Evolutionary conservation across 768 basidiomycete genomes (phyloP).

Genomic region (Mycena amicta): DNA sequence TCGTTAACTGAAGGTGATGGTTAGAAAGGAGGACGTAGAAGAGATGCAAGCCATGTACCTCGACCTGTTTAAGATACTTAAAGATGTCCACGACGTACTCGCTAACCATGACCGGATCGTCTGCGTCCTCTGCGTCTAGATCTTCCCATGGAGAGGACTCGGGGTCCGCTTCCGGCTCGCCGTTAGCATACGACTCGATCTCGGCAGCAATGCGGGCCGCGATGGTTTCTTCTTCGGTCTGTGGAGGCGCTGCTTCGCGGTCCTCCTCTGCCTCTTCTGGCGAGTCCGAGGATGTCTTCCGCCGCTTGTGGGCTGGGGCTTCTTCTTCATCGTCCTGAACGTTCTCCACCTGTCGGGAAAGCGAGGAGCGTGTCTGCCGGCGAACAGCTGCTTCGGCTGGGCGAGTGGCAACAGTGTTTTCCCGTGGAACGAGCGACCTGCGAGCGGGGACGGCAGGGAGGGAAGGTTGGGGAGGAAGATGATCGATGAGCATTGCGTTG

Average conservation of each 20-base stretch:
- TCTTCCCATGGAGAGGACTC: conserved; percentile 80
- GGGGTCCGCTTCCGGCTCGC: conserved; percentile 65
- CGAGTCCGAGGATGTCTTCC: conserved; percentile 70
- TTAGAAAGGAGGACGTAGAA: conserved; percentile 10
- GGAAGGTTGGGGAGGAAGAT: conserved; percentile 39
- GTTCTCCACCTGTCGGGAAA: conserved; percentile 39
- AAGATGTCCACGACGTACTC: conserved; percentile 96
- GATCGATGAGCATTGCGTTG: conserved; percentile 58
- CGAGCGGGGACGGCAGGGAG: conserved; percentile 46
- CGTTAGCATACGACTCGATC: conserved; percentile 50
- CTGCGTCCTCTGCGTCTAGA: conserved; percentile 87
- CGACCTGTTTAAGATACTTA: conserved; percentile 84
- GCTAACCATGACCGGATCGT: conserved; percentile 96
- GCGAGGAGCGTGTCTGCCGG: conserved; percentile 25
- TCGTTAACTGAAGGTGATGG: conserved; percentile 51
- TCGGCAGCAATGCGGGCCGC: conserved; percentile 49
- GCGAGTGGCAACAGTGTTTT: conserved; percentile 28
- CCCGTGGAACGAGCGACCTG: conserved; percentile 38
- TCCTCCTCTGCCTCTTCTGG: conserved; percentile 42
- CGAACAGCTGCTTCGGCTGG: conserved; percentile 24
- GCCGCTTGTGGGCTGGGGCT: conserved; percentile 69
- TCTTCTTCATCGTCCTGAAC: conserved; percentile 64
- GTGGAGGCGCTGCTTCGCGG: conserved; percentile 38
- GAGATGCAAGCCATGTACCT: conserved; percentile 67
- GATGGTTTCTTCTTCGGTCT: conserved; percentile 49